Base-by-base conservation (phyloP, 1,139 yeast genomes). In the Yamadazyma blattariae region DNA sequence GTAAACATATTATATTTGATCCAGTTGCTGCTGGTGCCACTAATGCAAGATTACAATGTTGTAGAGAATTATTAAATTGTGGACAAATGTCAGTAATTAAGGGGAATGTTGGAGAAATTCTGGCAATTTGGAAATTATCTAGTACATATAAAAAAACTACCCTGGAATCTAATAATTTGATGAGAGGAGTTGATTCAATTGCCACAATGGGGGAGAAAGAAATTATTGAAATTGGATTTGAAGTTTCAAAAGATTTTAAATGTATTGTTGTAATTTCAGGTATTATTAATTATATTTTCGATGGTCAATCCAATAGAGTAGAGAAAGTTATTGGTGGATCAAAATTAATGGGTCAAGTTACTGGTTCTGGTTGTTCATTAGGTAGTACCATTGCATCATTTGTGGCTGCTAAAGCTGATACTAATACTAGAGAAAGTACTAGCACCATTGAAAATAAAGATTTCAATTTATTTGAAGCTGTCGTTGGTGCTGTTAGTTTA, bases 21-120 rank as follows among this genome's bases (percentile, higher is more conserved):
- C 97, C 97, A 0, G 97, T 90, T 11, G 97, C 92, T 1, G 88
- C 83, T 28, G 96, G 96, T 20, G 96, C 96, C 0, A 73, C 96
- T 0, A 44, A 51, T 2, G 74, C 78, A 8, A 66, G 97, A 40
- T 61, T 67, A 25, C 53, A 58, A 3, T 65, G 79, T 20, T 72
- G 80, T 35, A 57, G 65, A 24, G 52, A 55, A 1, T 49, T 88
- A 9, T 57, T 89, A 27, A 70, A 79, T 31, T 51, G 62, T 3
- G 90, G 89, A 1, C 76, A 77, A 32, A 71, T 77, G 37, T 62
- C 84, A 1, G 89, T 88, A 13, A 80, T 89, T 45, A 88, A 90
- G 56, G 97, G 96, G 1, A 90, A 90, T 51, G 74, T 78, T 10
- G 89, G 94, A n/a, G 97, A 90, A 51, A 83, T 90, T 11, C 52